Evolutionary conservation across 768 basidiomycete genomes (phyloP), one percentile per base, ranked within the genome.

Genomic region (Trametes elegans): DNA sequence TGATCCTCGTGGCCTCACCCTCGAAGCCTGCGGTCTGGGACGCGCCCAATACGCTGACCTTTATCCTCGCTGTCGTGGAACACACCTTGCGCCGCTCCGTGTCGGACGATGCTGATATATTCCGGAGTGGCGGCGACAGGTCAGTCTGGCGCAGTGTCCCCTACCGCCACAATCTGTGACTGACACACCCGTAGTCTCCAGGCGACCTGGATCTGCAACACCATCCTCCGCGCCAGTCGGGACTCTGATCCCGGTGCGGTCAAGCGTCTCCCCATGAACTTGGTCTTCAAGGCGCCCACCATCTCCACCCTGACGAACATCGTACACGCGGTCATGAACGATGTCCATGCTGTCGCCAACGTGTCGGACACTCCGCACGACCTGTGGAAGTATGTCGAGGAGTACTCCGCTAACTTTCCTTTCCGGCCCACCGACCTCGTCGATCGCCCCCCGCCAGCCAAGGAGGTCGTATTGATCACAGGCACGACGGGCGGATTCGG

Each of bases 81-180:
- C 68, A 66, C 31, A 68, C 78, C 10, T 49, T 78, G 53, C 39
- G 46, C 5, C 54, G 53, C 1, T 28, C 52, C 0, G 41, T 74
- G 16, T 47, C 53, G 6, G 74, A 76, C 53, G 61, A 66, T 5
- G 73, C 68, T 16, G 73, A 75, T 43, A 59, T 78, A 23, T 76
- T 77, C 55, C 66, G 72, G 31, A 53, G 66, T 28, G 76, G 76
- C 2, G 73, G 73, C 38, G 74, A 76, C 53, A 75, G 74, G 73
- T 74, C 10, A 3, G 47, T 23, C 24, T 7, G 3, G 7, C n/a
- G n/a, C n/a, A n/a, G n/a, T n/a, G n/a, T n/a, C n/a, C n/a, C n/a
- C n/a, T n/a, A n/a, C n/a, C n/a, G n/a, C n/a, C n/a, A n/a, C n/a
- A n/a, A n/a, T n/a, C n/a, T n/a, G n/a, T n/a, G n/a, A 18, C 19